Base-by-base conservation (phyloP, 768 basidiomycete genomes). In the Hydnum rufescens region DNA sequence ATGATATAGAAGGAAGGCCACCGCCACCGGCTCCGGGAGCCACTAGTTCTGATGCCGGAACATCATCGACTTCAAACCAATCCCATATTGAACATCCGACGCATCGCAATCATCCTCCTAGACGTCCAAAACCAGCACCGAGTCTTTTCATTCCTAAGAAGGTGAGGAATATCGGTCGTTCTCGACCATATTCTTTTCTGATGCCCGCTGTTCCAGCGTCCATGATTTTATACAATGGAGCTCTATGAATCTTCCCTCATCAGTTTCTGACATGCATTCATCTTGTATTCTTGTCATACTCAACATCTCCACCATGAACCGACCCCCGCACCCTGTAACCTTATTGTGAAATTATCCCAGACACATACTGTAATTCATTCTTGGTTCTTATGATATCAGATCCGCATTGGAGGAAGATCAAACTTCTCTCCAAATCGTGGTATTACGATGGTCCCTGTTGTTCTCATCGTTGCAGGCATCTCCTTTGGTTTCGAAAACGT, bases 391-490 rank as follows among this genome's bases (percentile, higher is more conserved):
- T 6, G 13, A 16, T 16, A 16, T 23, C 1, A 26, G 28, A 62
- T 64, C 59, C 64, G 67, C n/a, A 88, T 69, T 2, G 86, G 74
- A 29, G 90, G 87, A 53, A 99, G 65, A 63, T 93, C 86, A 79
- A 92, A 92, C 4, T 77, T 77, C 34, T 80, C 79, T 5, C 88
- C 88, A 63, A 90, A 96, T 51, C 74, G 76, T 0, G 93, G 93
- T 47, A 80, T 76, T 5, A 80, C 75, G 72, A 88, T 78, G 5
- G 72, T 66, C 4, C 88, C 82, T 1, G 70, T 65, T 39, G 23
- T 58, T 55, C 23, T 57, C 52, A 55, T 52, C 4, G 57, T 53
- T 3, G 57, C 52, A 19, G 62, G 58, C 23, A 64, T 79, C 64
- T 81, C 82, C 25, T 76, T 63, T 1, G 87, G 84, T 64, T 89